Evolutionary conservation across 441 rosid genomes (phyloP).

Genomic region (Mallotus japonicus): DNA sequence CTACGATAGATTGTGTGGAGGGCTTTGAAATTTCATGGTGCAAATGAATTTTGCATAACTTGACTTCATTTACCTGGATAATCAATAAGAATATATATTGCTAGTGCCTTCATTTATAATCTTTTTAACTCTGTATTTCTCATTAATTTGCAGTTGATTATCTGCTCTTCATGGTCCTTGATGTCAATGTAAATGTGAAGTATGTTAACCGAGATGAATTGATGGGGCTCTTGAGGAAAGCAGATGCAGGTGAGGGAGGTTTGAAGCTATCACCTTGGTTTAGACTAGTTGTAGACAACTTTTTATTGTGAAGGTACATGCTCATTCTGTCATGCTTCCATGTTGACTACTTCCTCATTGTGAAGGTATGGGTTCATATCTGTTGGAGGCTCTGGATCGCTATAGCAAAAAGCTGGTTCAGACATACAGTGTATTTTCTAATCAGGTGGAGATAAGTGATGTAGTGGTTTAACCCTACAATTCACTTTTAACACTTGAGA

Average conservation of each 20-base stretch:
- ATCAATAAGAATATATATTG: background rate
- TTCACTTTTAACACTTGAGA: slow-evolving; percentile 92
- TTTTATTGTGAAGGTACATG: slow-evolving; percentile 55
- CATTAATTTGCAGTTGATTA: slow-evolving; percentile 66
- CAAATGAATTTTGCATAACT: background rate
- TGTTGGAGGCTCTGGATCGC: slow-evolving; percentile 94
- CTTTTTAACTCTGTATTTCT: background rate
- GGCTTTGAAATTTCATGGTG: background rate
- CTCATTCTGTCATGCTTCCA: slow-evolving; percentile 4
- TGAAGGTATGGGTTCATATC: slow-evolving; percentile 99
- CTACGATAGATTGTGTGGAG: background rate
- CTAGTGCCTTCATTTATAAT: background rate
- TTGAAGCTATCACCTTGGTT: slow-evolving; percentile 93
- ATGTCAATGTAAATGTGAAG: slow-evolving; percentile 54
- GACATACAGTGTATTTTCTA: slow-evolving; percentile 97
- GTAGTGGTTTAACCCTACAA: slow-evolving; percentile 99
- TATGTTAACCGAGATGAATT: slow-evolving; percentile 73
- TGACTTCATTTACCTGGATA: background rate
- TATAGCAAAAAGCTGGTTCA: slow-evolving; percentile 98
- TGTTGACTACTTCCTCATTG: slow-evolving; percentile 8
- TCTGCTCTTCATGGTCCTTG: slow-evolving; percentile 76
- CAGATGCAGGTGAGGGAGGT: slow-evolving; percentile 80
- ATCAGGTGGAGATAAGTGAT: slow-evolving; percentile 99
- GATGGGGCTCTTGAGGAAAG: slow-evolving; percentile 79
- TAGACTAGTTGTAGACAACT: slow-evolving; percentile 85